Conservation (phyloP, 1,284 basidiomycete species). For the Tilletiopsis washingtonensis region DNA sequence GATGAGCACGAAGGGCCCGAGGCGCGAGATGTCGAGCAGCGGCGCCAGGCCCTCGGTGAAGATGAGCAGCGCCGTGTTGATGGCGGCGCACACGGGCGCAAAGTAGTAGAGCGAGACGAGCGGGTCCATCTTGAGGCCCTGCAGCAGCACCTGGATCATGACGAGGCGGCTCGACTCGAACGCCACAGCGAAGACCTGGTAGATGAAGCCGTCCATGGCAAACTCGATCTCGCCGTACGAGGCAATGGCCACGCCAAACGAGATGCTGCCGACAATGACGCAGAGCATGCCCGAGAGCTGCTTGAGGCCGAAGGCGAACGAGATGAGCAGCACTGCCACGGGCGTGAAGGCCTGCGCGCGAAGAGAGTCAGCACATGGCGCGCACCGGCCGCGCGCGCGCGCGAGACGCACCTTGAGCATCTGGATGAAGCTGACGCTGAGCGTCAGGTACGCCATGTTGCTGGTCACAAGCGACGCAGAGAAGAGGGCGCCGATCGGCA, state of each 20-base stretch:
- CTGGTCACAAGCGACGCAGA: slow-evolving; percentile 81
- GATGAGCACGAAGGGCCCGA: slow-evolving; percentile 71
- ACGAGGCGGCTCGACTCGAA: slow-evolving; percentile 86
- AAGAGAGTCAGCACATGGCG: not conserved
- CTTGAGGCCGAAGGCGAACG: slow-evolving; percentile 79
- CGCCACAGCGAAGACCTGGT: slow-evolving; percentile 50
- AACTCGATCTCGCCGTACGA: slow-evolving; percentile 80
- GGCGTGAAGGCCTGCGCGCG: slow-evolving; percentile 76
- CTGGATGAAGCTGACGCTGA: slow-evolving; percentile 88
- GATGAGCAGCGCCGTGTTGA: slow-evolving; percentile 75
- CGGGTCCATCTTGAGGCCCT: slow-evolving; percentile 91
- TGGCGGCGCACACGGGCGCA: slow-evolving; percentile 65
- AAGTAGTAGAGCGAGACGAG: slow-evolving; percentile 86
- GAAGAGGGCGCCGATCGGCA: slow-evolving; percentile 88
- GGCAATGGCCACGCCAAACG: slow-evolving; percentile 76
- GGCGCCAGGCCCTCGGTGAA: slow-evolving; percentile 85
- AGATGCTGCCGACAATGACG: slow-evolving; percentile 84
- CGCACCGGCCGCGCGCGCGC: not conserved
- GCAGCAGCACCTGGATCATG: slow-evolving; percentile 90
- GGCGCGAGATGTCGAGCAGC: slow-evolving; percentile 63
- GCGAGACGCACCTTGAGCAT: slow-evolving; percentile 74
- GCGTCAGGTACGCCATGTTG: slow-evolving; percentile 88
- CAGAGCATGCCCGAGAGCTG: slow-evolving; percentile 75
- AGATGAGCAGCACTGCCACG: slow-evolving; percentile 88
- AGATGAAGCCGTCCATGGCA: slow-evolving; percentile 73